A percentile compares a stretch with the other conserved stretches of the same genome.
phyloP scores from a whole-genome alignment of 164 flowering plant genomes.

The Litsea cubeba region DNA sequence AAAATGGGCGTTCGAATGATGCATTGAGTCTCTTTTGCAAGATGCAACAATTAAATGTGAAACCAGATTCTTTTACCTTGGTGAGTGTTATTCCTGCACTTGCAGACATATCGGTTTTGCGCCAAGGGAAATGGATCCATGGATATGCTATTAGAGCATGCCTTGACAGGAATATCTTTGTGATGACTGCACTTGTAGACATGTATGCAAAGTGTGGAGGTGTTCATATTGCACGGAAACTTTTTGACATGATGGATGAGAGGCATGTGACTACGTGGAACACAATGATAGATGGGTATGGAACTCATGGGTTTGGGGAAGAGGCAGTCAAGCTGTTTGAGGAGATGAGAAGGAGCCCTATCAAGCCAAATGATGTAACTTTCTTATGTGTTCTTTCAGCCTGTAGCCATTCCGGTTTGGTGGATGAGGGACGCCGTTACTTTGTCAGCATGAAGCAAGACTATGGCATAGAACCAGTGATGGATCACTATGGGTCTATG shows the following conservation, averaged over 20 bases:
- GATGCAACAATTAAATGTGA: constrained; percentile 44
- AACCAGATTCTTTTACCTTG: constrained; percentile 71
- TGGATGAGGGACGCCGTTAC: constrained; percentile 52
- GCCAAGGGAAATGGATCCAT: constrained; percentile 83
- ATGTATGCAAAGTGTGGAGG: constrained; percentile 97
- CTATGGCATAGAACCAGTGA: constrained; percentile 55
- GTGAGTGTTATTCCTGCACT: constrained; percentile 77
- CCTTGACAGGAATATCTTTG: constrained; percentile 56
- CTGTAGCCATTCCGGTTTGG: constrained; percentile 85
- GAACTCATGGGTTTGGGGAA: constrained; percentile 70
- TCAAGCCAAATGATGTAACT: constrained; percentile 63
- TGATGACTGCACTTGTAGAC: constrained; percentile 79
- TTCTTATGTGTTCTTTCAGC: constrained; percentile 77
- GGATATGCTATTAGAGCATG: constrained; percentile 54
- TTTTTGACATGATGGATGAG: constrained; percentile 67
- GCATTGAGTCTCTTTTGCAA: constrained; percentile 51
- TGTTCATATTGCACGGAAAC: constrained; percentile 59
- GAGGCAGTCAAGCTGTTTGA: constrained; percentile 58
- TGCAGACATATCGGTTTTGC: constrained; percentile 62
- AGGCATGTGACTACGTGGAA: constrained; percentile 87
- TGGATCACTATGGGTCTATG: constrained; percentile 86
- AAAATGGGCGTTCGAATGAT: constrained; percentile 57
- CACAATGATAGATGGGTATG: constrained; percentile 94
- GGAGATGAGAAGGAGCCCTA: constrained; percentile 42
- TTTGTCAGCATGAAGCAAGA: constrained; percentile 60